Percentiles rank a stretch among this genome's conserved stretches.
Conservation (phyloP, 2,329 filamentous ascomycete genomes). For the Dothideomycetes sp. region DNA sequence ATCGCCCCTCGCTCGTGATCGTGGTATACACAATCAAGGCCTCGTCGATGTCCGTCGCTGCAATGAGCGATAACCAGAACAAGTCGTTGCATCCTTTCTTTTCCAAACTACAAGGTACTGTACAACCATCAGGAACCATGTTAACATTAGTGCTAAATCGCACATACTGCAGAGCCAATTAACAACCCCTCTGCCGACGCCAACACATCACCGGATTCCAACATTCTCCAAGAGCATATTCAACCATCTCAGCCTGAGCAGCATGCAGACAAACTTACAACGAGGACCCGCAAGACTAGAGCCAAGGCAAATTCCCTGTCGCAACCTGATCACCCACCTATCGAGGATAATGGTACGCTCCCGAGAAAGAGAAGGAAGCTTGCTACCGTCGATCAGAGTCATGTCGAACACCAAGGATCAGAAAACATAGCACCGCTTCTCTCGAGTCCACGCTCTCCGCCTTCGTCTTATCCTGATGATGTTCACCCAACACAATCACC, state of each 20-base stretch:
- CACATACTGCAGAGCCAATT: too few species aligned
- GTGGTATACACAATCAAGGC: not conserved
- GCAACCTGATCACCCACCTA: not conserved
- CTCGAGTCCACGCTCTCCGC: constrained; percentile 8
- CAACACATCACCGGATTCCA: not conserved
- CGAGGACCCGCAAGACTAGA: not conserved
- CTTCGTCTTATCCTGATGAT: constrained; percentile 9
- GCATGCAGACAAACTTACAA: too few species aligned
- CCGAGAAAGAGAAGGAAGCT: constrained; percentile 8
- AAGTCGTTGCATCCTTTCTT: constrained; percentile 15
- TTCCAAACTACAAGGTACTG: constrained; percentile 7
- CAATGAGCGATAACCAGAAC: constrained; percentile 14
- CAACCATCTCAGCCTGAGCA: not conserved
- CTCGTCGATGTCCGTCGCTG: not conserved
- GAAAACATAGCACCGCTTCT: constrained; percentile 9
- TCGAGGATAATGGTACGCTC: not conserved
- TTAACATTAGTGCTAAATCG: too few species aligned
- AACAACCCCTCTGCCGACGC: not conserved
- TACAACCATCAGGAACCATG: too few species aligned
- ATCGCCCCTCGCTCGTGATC: too few species aligned
- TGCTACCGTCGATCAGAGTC: not conserved
- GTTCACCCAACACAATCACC: not conserved
- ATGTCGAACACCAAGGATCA: constrained; percentile 1
- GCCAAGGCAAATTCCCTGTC: not conserved
- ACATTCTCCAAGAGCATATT: not conserved